Base-by-base conservation (phyloP, 2,329 filamentous ascomycete genomes). In the Diaporthe velutina region DNA sequence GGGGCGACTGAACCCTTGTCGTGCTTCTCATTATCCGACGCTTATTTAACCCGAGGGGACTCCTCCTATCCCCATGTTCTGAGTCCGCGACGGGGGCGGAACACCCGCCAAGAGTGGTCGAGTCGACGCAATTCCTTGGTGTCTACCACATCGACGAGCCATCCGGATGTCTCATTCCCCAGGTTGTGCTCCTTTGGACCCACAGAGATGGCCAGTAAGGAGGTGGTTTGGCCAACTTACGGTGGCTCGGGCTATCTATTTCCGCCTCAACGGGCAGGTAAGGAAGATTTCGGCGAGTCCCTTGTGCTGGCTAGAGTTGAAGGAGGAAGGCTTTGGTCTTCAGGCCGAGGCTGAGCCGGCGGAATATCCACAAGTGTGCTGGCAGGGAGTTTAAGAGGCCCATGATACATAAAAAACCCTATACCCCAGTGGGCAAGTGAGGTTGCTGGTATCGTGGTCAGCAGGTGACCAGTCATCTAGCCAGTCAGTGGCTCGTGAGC, bases 51-150 rank as follows among this genome's bases (percentile, higher is more conserved):
- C 70, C 57, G 57, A 64, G 57, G 70, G 70, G 45, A 64, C 66
- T 61, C 64, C 72, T 71, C 64, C 72, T 67, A 64, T 64, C 64
- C 64, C 64, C 64, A 68, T 68, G 64, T 52, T 68, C 33, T 54
- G 33, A 28, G 45, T 67, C n/a, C n/a, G 5, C 4, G 42, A 50
- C 28, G 61, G 61, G 61, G 61, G 61, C 61, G 64, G 30, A 12
- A 52, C 52, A 38, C 45, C 64, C 48, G 64, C 64, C 64, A 68
- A 38, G 30, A 68, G 7, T 40, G 33, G 22, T 12, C 48, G n/a
- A 40, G 48, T 68, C 64, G 64, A 68, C 25, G 45, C 15, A 68
- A 30, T 68, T 48, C 64, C 64, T 48, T 2, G 45, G 35, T 28
- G n/a, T 40, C n/a, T 54, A 54, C 48, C 64, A 67, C 45, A 52